Conservation (phyloP, 441 rosid species). For the Euphorbia celastroides region DNA sequence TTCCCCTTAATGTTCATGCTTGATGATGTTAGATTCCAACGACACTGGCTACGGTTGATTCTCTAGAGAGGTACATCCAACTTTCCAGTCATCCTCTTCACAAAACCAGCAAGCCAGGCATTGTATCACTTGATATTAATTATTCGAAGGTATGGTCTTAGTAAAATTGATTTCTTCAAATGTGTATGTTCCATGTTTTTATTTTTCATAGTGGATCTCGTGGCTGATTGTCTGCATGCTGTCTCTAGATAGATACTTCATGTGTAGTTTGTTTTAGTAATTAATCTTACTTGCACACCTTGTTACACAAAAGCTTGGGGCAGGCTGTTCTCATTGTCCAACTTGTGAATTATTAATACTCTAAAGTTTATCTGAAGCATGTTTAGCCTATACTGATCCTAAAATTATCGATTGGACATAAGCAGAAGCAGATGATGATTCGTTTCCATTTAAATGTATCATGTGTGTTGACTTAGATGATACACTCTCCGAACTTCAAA, state of each 20-base stretch:
- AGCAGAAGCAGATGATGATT: background rate
- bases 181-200: background rate
- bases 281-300: background rate
- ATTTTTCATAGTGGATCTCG: background rate
- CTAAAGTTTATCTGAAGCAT: background rate
- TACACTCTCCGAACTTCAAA: background rate
- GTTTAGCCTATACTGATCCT: background rate
- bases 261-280: background rate
- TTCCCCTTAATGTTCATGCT: background rate
- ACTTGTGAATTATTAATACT: background rate
- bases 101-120: slow-evolving; percentile 92
- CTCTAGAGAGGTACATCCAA: slow-evolving; percentile 79
- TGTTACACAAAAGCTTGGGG: background rate
- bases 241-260: slow-evolving; percentile 1
- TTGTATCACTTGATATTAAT: slow-evolving; percentile 64
- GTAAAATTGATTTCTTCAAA: slow-evolving; percentile 3
- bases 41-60: slow-evolving; percentile 64
- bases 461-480: background rate
- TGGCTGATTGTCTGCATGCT: background rate
- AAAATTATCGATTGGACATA: background rate
- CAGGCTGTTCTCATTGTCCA: background rate
- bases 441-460: background rate
- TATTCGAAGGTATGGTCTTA: slow-evolving; percentile 50
- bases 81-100: slow-evolving; percentile 97
- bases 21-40: slow-evolving; percentile 28